Evolutionary conservation across 2,329 filamentous ascomycete species (phyloP), one percentile per base, ranked within the genome.

Genomic region (Sporothrix phasma): DNA sequence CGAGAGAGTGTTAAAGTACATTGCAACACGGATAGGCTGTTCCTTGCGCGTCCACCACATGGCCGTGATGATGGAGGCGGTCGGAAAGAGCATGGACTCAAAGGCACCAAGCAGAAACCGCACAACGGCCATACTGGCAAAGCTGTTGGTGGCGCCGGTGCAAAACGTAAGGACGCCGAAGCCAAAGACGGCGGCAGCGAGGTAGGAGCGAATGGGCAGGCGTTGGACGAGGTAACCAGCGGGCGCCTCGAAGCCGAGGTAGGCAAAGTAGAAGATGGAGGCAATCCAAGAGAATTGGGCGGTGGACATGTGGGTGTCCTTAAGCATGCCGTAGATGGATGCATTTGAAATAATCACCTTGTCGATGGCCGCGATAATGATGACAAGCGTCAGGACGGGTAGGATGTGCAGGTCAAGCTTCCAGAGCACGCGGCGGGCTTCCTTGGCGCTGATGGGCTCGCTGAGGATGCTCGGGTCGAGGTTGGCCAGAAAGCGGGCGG

Each of bases 81-180:
- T 84, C 1, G 84, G 85, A 1, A 80, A 81, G 63, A 86, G 81
- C 2, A 81, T 82, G 2, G 84, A 81, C 71, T 82, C 84, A 64
- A 86, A 86, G 59, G 84, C 78, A 37, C 84, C 84, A 1, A 87
- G 49, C 1, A 65, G 17, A 37, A 62, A 61, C 3, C 63, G 46
- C 3, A 58, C 59, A 22, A 43, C 59, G 2, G 58, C 76, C 7
- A 87, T 72, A 0, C 78, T 79, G 24, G 71, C 74, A 69, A 84
- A 86, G 70, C 80, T 78, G 60, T 77, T 76, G 15, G 80, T 78
- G 3, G 81, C 83, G 0, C 81, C 81, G 26, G 80, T 81, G 64
- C 78, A 80, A 3, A 79, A 79, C 0, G 81, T 83, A 2, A 81
- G 77, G 10, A 85, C 72, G 1, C 84, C 84, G 84, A 84, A 87